Conservation (phyloP, 2,329 filamentous ascomycete species). For the Arthrobotrys conoides region DNA sequence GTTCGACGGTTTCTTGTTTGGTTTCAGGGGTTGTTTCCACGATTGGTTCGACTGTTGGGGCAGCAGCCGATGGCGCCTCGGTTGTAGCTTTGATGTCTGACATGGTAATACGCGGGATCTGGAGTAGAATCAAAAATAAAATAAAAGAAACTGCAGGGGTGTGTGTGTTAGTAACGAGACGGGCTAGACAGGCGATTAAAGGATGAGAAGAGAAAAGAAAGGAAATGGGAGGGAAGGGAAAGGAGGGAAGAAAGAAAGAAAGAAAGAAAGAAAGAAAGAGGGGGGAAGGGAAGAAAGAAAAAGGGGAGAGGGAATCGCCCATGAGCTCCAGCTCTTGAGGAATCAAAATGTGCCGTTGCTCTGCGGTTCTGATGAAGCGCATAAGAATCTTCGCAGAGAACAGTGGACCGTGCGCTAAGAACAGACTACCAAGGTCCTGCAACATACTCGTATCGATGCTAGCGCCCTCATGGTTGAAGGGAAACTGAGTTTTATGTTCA, state of each 20-base stretch:
- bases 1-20: neutral
- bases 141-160: conserved; percentile 16
- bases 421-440: neutral
- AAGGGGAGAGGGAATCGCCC: neutral
- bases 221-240: conserved; percentile 63
- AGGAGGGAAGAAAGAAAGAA: conserved; percentile 53
- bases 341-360: neutral
- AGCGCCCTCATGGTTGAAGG: no score
- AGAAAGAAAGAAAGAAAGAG: conserved; percentile 62
- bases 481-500: no score
- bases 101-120: conserved; percentile 59
- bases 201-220: conserved; percentile 62
- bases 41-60: conserved; percentile 46
- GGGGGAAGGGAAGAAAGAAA: conserved; percentile 8
- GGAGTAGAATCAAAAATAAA: no score
- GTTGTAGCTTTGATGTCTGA: conserved; percentile 65
- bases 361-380: neutral
- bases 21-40: neutral
- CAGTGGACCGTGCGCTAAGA: conserved; percentile 13
- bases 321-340: neutral
- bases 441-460: no score
- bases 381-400: neutral
- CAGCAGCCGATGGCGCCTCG: conserved; percentile 64
- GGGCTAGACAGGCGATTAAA: neutral
- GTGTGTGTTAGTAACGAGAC: neutral